phyloP scores from a whole-genome alignment of 768 basidiomycete genomes.

The Leccinum rimulosum region DNA sequence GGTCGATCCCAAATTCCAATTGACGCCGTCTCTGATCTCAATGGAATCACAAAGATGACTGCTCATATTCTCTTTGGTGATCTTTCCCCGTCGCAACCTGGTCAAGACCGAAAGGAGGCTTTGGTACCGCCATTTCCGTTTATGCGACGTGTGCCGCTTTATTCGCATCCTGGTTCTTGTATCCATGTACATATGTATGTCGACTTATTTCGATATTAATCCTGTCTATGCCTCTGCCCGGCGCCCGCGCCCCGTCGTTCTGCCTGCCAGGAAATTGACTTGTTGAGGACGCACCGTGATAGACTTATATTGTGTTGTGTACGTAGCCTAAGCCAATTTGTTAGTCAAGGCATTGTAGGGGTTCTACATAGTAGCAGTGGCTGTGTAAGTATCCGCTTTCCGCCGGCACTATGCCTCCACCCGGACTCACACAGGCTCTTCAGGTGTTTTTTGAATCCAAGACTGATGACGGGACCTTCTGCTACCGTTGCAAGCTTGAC shows the following conservation, averaged over 20 bases:
- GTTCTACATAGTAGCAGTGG: no score
- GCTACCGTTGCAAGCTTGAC: conserved; percentile 38
- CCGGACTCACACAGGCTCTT: conserved; percentile 18
- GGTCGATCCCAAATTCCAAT: neutral
- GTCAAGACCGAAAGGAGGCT: conserved; percentile 11
- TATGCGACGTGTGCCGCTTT: conserved; percentile 56
- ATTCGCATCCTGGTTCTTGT: conserved; percentile 46
- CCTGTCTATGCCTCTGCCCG: no score
- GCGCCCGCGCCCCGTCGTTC: no score
- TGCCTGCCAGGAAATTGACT: no score
- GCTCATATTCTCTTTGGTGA: conserved; percentile 56
- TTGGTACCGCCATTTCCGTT: conserved; percentile 53
- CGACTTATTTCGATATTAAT: no score
- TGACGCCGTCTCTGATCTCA: neutral
- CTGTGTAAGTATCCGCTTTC: neutral
- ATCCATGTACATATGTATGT: no score
- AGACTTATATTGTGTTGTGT: no score
- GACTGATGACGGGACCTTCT: conserved; percentile 19
- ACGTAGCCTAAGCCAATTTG: no score
- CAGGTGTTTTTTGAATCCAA: conserved; percentile 18
- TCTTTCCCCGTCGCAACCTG: conserved; percentile 35
- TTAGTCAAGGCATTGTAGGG: no score
- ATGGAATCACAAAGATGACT: conserved; percentile 47
- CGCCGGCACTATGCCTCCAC: conserved; percentile 12
- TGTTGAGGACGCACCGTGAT: no score